A percentile compares a stretch with the other conserved stretches of the same genome.
Evolutionary conservation across 2,329 filamentous ascomycete species (phyloP).

Genomic region (Chrysoporthe puriensis): DNA sequence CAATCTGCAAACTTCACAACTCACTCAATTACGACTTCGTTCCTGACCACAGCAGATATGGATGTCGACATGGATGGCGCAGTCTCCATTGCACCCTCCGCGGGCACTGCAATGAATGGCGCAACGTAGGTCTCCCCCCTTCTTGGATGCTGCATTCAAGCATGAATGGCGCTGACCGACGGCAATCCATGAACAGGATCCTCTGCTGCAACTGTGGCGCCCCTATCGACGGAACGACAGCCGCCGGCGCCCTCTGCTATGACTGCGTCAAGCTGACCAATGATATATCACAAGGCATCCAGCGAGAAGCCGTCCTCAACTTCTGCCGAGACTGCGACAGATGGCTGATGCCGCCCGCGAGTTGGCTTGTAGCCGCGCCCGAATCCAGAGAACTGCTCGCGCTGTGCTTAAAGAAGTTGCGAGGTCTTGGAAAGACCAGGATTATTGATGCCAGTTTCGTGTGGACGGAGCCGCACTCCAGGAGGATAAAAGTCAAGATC

Average conservation of each 20-base stretch:
- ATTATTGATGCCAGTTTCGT: conserved; percentile 97
- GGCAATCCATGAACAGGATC: conserved; percentile 58
- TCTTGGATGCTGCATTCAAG: not conserved
- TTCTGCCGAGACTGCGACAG: conserved; percentile 94
- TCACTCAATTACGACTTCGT: not conserved
- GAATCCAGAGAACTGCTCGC: conserved; percentile 94
- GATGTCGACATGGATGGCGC: conserved; percentile 51
- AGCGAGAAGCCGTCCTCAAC: conserved; percentile 85
- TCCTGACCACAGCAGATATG: conserved; percentile 38
- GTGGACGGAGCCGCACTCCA: conserved; percentile 97
- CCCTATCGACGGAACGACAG: conserved; percentile 87
- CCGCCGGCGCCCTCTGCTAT: conserved; percentile 87
- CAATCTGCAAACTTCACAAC: not conserved
- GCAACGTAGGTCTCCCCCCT: conserved; percentile 45
- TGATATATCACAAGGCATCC: conserved; percentile 90
- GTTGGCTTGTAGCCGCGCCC: conserved; percentile 81
- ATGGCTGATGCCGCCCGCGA: conserved; percentile 84
- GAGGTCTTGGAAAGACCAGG: conserved; percentile 84
- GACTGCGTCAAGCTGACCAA: conserved; percentile 95
- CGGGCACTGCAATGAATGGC: conserved; percentile 38
- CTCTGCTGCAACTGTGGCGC: conserved; percentile 98
- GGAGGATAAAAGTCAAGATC: conserved; percentile 90
- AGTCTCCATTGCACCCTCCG: conserved; percentile 41
- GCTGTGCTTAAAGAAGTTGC: conserved; percentile 84
- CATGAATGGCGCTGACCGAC: conserved; percentile 4